Conservation (phyloP, 305 asterid species). For the Andrographis paniculata region DNA sequence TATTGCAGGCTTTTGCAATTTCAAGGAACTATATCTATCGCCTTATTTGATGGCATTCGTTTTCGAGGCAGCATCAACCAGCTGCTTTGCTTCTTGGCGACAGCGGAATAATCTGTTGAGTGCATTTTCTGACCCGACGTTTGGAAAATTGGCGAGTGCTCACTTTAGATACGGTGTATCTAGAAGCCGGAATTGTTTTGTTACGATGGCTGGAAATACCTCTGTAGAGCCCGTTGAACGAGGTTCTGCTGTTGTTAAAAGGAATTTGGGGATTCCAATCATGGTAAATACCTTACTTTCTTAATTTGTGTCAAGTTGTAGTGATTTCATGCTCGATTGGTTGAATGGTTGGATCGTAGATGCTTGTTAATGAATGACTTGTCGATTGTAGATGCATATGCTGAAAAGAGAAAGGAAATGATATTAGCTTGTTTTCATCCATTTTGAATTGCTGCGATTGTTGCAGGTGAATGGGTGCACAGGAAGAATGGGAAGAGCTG, state of each 20-base stretch:
- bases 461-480: constrained; percentile 82
- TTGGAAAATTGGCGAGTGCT: constrained; percentile 1
- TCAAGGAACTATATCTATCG: neutral
- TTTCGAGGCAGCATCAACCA: constrained; percentile 19
- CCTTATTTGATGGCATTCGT: constrained; percentile 26
- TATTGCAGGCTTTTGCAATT: neutral
- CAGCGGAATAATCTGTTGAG: constrained; percentile 15
- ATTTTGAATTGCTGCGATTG: neutral
- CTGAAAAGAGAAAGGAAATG: neutral
- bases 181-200: constrained; percentile 12
- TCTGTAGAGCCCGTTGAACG: constrained; percentile 16
- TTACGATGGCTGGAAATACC: constrained; percentile 19
- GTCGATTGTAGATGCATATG: neutral
- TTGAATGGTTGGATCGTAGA: constrained; percentile 4
- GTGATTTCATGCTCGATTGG: constrained; percentile 11
- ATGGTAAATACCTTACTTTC: constrained; percentile 23
- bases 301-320: neutral
- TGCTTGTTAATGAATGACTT: constrained; percentile 4
- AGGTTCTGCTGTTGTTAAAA: constrained; percentile 11
- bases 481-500: constrained; percentile 92
- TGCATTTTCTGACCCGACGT: constrained; percentile 17
- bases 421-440: neutral
- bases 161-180: constrained; percentile 15
- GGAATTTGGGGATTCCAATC: constrained; percentile 22
- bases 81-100: constrained; percentile 14